A percentile compares a stretch with the other conserved stretches of the same genome.
Conservation (phyloP, 75 land plant species). For the Cunninghamia lanceolata region DNA sequence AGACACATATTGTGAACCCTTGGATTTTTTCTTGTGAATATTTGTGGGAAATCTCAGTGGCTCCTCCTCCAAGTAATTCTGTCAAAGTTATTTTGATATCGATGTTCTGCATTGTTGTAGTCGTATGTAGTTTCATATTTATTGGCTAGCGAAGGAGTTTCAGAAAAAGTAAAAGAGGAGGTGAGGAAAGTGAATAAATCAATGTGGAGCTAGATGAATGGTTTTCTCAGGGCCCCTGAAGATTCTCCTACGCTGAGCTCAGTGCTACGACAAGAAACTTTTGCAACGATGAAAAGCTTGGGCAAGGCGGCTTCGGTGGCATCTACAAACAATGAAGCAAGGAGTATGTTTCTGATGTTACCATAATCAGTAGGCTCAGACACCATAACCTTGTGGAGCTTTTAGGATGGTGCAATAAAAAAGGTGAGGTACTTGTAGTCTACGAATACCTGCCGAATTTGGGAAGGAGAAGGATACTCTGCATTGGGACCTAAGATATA, state of each 20-base stretch:
- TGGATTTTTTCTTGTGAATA: conserved; percentile 17
- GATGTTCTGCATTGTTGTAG: too few relatives aligned
- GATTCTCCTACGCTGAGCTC: not conserved
- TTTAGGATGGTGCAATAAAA: too few relatives aligned
- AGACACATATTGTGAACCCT: conserved; percentile 9
- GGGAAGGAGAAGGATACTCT: not conserved
- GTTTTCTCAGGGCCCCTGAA: not conserved
- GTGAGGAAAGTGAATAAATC: not conserved
- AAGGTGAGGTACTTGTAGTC: conserved; percentile 18
- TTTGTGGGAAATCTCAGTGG: not conserved
- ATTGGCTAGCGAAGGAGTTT: not conserved
- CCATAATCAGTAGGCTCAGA: too few relatives aligned
- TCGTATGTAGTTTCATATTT: not conserved
- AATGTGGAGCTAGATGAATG: not conserved
- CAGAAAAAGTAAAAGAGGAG: not conserved
- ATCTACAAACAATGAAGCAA: conserved; percentile 15
- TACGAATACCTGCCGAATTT: conserved; percentile 24
- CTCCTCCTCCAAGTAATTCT: too few relatives aligned
- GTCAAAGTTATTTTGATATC: too few relatives aligned
- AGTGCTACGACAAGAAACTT: not conserved
- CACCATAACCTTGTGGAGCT: too few relatives aligned
- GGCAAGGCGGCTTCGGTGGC: not conserved
- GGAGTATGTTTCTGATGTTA: conserved; percentile 12
- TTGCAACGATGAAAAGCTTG: not conserved
- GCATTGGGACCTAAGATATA: too few relatives aligned